Percentiles rank a stretch among this genome's conserved stretches.
Conservation (phyloP, 2,329 filamentous ascomycete species). For the Fusarium sp. region DNA sequence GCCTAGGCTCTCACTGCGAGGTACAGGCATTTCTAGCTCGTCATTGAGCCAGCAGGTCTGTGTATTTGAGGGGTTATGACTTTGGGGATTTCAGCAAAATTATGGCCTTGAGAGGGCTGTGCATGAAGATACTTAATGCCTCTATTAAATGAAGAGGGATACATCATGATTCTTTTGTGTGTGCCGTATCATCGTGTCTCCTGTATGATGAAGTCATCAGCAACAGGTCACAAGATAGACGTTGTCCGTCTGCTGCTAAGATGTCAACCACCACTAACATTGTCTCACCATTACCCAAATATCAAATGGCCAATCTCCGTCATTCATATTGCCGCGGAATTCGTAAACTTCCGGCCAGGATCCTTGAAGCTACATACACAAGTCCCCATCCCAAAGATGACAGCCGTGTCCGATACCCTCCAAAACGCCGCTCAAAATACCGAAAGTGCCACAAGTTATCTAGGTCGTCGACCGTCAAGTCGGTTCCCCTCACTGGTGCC, state of each 20-base stretch:
- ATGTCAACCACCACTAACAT: neutral
- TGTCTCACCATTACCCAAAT: neutral
- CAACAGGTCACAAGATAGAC: neutral
- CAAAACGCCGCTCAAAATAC: conserved; percentile 41
- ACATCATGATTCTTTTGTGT: neutral
- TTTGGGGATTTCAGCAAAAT: neutral
- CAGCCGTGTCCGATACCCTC: conserved; percentile 18
- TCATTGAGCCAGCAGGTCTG: neutral
- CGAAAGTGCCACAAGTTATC: conserved; percentile 30
- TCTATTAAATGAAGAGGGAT: neutral
- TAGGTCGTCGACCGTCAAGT: conserved; percentile 56
- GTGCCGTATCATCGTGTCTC: neutral
- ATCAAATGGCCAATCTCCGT: neutral
- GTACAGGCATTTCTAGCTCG: neutral
- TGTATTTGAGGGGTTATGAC: neutral
- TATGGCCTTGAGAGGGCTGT: neutral
- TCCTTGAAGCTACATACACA: neutral
- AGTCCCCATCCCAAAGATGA: neutral
- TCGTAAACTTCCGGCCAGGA: neutral
- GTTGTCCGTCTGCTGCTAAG: neutral
- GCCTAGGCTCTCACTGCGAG: neutral
- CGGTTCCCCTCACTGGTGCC: conserved; percentile 56
- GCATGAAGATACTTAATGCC: neutral
- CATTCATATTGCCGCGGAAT: neutral
- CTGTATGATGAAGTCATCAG: neutral